Conservation (phyloP, 2,329 filamentous ascomycete genomes). For the Cercospora brassicicola region DNA sequence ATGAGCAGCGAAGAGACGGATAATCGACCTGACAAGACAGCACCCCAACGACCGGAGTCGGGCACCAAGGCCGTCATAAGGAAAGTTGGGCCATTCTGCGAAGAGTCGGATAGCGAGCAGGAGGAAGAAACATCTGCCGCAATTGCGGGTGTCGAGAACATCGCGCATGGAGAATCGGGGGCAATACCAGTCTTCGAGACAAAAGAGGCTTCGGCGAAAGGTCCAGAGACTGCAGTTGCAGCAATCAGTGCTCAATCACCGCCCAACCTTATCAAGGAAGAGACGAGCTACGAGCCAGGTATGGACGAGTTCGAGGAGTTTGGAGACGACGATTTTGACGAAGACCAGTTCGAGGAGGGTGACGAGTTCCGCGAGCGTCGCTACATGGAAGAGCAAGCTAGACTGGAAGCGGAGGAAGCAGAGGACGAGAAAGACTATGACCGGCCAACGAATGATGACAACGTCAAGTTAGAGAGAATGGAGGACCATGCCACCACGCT, state of each 20-base stretch:
- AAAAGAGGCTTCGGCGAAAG: neutral
- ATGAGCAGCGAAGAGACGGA: conserved; percentile 16
- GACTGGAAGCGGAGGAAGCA: conserved; percentile 55
- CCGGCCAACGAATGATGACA: conserved; percentile 22
- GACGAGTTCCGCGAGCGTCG: conserved; percentile 55
- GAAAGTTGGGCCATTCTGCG: conserved; percentile 62
- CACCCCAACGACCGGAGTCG: conserved; percentile 36
- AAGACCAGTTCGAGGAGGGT: conserved; percentile 57
- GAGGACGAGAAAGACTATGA: conserved; percentile 49
- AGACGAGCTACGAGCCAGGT: conserved; percentile 51
- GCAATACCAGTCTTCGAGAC: conserved; percentile 17
- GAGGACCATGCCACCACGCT: neutral
- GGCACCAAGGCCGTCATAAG: neutral
- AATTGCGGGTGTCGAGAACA: conserved; percentile 24
- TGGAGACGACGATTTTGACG: conserved; percentile 59
- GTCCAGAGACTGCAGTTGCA: neutral
- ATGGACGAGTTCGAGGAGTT: conserved; percentile 54
- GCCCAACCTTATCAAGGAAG: conserved; percentile 46
- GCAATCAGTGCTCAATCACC: neutral
- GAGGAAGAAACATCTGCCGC: conserved; percentile 35
- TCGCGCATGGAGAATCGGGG: conserved; percentile 15
- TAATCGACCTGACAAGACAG: conserved; percentile 37
- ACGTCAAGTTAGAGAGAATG: conserved; percentile 6
- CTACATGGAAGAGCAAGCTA: conserved; percentile 72
- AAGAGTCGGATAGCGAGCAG: conserved; percentile 66